These are phyloP conservation scores for Microascus cirrosus DNA, from an alignment of 2,329 filamentous ascomycete species.

Conservation along the genomic window DNA sequence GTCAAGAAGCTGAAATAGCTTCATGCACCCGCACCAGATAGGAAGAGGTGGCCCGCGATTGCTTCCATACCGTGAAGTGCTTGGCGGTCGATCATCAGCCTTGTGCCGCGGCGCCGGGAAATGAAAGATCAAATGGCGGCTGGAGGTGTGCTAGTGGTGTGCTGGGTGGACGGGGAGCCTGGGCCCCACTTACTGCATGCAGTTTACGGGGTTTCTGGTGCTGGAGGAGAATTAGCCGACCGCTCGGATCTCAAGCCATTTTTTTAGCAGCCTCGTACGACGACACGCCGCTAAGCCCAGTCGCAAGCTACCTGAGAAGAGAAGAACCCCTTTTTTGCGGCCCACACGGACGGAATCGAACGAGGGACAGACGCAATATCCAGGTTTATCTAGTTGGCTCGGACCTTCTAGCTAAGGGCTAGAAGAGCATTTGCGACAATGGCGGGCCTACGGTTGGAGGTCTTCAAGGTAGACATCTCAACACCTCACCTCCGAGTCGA, in stretches of 20 bases:
- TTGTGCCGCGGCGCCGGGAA: not conserved
- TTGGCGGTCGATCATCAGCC: not conserved
- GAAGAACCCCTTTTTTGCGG: too few species aligned
- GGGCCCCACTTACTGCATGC: not conserved
- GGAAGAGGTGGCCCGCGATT: not conserved
- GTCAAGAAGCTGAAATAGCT: not conserved
- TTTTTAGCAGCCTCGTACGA: not conserved
- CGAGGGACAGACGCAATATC: not conserved
- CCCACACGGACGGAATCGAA: not conserved
- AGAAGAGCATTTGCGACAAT: constrained; percentile 28
- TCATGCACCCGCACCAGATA: not conserved
- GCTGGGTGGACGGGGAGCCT: not conserved
- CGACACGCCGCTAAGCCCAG: not conserved
- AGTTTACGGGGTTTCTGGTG: not conserved
- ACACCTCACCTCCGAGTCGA: not conserved
- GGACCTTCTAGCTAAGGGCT: not conserved
- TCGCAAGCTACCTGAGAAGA: too few species aligned
- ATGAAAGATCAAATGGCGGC: not conserved
- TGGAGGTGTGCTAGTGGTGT: not conserved
- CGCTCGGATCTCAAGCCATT: not conserved
- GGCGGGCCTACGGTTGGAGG: constrained; percentile 82
- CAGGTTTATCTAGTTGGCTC: not conserved
- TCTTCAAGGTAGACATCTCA: constrained; percentile 64
- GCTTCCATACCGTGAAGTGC: not conserved
- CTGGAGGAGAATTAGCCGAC: not conserved